phyloP scores from a whole-genome alignment of 2,329 filamentous ascomycete genomes.

The Teratosphaeria epicoccoides region DNA sequence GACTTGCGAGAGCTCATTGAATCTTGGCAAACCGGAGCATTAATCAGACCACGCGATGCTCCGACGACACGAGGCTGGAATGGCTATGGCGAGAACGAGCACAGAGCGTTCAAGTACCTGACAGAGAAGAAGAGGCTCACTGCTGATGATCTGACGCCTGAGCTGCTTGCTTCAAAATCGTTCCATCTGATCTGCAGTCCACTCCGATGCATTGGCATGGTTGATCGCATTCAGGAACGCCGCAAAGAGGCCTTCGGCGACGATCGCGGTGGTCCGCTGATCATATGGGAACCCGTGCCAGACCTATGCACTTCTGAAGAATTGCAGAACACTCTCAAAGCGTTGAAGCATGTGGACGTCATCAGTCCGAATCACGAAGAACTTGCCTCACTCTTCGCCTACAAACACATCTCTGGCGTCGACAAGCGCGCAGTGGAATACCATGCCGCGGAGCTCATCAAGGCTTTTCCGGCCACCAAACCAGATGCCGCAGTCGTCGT shows the following conservation, averaged over 20 bases:
- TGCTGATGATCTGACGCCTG: slow-evolving; percentile 55
- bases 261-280: slow-evolving; percentile 42
- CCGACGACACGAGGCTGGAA: slow-evolving; percentile 90
- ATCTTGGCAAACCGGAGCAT: slow-evolving; percentile 64
- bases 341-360: slow-evolving; percentile 46
- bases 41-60: slow-evolving; percentile 53
- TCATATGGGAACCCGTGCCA: slow-evolving; percentile 93
- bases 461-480: slow-evolving; percentile 7
- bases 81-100: slow-evolving; percentile 56
- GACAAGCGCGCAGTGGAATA: slow-evolving; percentile 30
- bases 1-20: slow-evolving; percentile 53
- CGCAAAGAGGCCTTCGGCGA: slow-evolving; percentile 28
- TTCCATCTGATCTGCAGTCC: slow-evolving; percentile 87
- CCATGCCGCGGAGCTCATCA: slow-evolving; percentile 25
- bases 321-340: slow-evolving; percentile 41
- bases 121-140: slow-evolving; percentile 79
- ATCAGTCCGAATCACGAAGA: slow-evolving; percentile 79
- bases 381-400: slow-evolving; percentile 72
- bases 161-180: slow-evolving; percentile 59
- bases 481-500: slow-evolving; percentile 50
- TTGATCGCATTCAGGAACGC: slow-evolving; percentile 54
- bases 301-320: slow-evolving; percentile 68
- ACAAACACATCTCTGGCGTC: slow-evolving; percentile 16
- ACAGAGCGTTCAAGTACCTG: slow-evolving; percentile 63
- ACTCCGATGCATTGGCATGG: slow-evolving; percentile 62